Conservation (phyloP, 257 asterid genomes). For the Capsicum chinense region DNA sequence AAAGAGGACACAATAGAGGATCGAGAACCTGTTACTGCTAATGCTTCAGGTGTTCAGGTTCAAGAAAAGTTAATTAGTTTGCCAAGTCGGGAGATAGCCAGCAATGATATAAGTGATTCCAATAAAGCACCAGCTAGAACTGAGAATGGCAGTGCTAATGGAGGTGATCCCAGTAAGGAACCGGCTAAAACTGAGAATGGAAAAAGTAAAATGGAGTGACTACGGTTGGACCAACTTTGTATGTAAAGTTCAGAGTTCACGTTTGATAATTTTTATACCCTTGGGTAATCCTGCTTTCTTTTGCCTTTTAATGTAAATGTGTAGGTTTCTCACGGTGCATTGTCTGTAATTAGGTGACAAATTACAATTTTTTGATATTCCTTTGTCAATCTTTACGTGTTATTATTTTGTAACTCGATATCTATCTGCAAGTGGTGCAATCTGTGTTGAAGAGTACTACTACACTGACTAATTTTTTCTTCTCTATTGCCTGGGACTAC, state of each 20-base stretch:
- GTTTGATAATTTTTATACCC: neutral
- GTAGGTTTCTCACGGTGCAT: neutral
- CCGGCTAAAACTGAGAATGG: conserved; percentile 29
- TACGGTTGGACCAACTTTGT: neutral
- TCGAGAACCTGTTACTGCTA: conserved; percentile 34
- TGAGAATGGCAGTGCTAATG: conserved; percentile 26
- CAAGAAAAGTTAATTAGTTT: conserved; percentile 36
- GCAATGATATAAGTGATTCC: conserved; percentile 26
- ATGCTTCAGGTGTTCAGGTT: conserved; percentile 29
- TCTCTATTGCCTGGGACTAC: too few species aligned
- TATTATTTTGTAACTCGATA: neutral
- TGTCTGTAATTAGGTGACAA: conserved; percentile 20
- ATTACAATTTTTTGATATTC: conserved; percentile 14
- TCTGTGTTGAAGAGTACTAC: too few species aligned
- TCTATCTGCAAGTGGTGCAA: neutral
- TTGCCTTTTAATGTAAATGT: conserved; percentile 13
- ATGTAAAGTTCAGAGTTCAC: conserved; percentile 22
- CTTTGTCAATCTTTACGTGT: neutral
- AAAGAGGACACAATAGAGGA: conserved; percentile 39
- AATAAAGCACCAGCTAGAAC: neutral
- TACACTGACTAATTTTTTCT: too few species aligned
- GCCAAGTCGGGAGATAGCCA: conserved; percentile 10
- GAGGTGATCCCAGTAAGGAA: conserved; percentile 22
- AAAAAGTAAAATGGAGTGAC: neutral
- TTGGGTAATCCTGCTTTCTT: neutral